A percentile compares a stretch with the other conserved stretches of the same genome.
Conservation (phyloP, 305 asterid species). For the Solanum chacoense region DNA sequence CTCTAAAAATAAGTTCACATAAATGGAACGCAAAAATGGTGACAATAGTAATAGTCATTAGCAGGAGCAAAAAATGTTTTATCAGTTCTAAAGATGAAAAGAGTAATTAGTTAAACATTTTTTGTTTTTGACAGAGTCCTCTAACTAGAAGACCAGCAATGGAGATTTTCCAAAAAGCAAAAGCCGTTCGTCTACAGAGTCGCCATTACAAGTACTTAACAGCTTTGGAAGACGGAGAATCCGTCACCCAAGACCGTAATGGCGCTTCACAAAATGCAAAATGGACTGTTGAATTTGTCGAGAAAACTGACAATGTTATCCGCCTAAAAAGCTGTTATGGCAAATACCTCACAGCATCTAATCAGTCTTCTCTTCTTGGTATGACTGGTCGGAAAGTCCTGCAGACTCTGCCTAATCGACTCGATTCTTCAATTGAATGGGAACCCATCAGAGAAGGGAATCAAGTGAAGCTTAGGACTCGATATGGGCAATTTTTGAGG, state of each 20-base stretch:
- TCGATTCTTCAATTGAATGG: slow-evolving; percentile 34
- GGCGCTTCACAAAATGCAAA: slow-evolving; percentile 45
- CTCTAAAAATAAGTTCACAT: not conserved
- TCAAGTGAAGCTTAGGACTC: slow-evolving; percentile 28
- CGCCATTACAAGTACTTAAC: slow-evolving; percentile 61
- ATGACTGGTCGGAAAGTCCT: slow-evolving; percentile 74
- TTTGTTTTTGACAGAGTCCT: slow-evolving; percentile 13
- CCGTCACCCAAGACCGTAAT: slow-evolving; percentile 53
- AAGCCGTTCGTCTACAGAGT: slow-evolving; percentile 54
- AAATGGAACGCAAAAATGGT: too few species aligned
- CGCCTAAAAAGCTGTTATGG: slow-evolving; percentile 69
- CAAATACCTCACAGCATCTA: slow-evolving; percentile 78
- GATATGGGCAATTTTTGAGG: slow-evolving; percentile 44
- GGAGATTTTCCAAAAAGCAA: slow-evolving; percentile 67
- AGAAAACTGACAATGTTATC: slow-evolving; percentile 28
- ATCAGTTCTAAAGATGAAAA: not conserved
- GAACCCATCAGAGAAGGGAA: slow-evolving; percentile 27
- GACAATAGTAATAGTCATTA: too few species aligned
- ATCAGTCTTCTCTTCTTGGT: slow-evolving; percentile 71
- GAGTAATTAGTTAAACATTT: not conserved
- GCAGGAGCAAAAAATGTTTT: too few species aligned
- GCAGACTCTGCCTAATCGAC: slow-evolving; percentile 44
- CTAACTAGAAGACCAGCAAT: slow-evolving; percentile 30
- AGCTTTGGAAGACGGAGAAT: slow-evolving; percentile 72
- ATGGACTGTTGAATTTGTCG: slow-evolving; percentile 70